Evolutionary conservation across 78 protist species (phyloP), one percentile per base, ranked within the genome.

Genomic region (Reticulomyxa filosa): DNA sequence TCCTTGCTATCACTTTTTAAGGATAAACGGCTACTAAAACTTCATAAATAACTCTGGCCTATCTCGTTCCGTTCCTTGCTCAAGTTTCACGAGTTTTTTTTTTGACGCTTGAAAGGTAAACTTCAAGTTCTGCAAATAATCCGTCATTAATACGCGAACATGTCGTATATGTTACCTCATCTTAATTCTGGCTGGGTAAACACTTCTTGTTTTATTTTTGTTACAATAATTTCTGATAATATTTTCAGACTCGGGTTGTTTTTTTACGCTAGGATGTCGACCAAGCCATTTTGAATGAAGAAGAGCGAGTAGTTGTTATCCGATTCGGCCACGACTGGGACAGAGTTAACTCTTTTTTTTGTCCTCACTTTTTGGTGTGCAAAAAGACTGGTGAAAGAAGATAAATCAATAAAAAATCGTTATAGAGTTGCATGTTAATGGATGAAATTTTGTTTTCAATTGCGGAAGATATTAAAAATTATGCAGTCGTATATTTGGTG

Each of bases 301-400:
- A 93, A 30, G 95, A 88, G 10, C 63, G 90, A 13, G 83, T 92
- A 2, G 99, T 94, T 13, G 65, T 82, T 29, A 73, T 94, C 5
- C 74, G 99, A 2, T 94, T 89, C 29, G 98, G 99, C 1, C 97
- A 84, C 65, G 98, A 92, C 68, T 86, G 86, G 83, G 92, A 89
- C 55, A 73, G 83, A n/a, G n/a, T n/a, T n/a, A n/a, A n/a, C n/a
- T n/a, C n/a, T n/a, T n/a, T n/a, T 1, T 79, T 62, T 22, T 88
- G 92, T 82, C 79, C 82, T 82, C 13, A 63, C 22, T 46, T 22
- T 37, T 57, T 76, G 89, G 82, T 68, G 92, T 83, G 38, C 62
- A 27, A 11, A 37, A 23, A 22, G 5, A 26, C 50, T 42, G 13
- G 10, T 30, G 29, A n/a, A 8, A 8, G 6, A 30, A 30, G 6